These are phyloP conservation scores for Perkinsus marinus DNA, from an alignment of 169 alveolate species.

Conservation along the genomic window DNA sequence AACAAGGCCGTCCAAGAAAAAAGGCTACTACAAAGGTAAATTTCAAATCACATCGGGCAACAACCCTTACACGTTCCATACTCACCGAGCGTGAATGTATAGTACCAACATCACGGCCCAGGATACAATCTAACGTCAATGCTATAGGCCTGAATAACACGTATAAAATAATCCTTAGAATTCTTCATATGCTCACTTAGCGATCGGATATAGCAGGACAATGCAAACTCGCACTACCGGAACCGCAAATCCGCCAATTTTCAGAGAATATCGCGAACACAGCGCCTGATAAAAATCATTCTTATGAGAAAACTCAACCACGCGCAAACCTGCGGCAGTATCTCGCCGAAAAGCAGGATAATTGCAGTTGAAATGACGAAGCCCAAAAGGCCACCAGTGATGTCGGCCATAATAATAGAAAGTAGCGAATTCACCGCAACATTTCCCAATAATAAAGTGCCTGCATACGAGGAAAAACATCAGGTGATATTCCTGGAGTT, in stretches of 20 bases:
- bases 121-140: conserved; percentile 33
- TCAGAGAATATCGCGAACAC: conserved; percentile 35
- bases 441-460: conserved; percentile 39
- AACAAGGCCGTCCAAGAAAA: too few relatives aligned
- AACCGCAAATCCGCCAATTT: conserved; percentile 23
- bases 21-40: too few relatives aligned
- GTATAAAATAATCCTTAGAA: not conserved
- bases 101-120: conserved; percentile 46
- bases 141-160: not conserved
- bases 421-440: conserved; percentile 35
- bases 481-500: too few relatives aligned
- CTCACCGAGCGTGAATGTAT: conserved; percentile 10
- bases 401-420: conserved; percentile 36
- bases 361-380: conserved; percentile 21
- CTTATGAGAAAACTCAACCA: not conserved
- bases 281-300: conserved; percentile 4
- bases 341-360: conserved; percentile 39
- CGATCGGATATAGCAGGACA: conserved; percentile 27
- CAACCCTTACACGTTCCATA: not conserved
- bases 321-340: conserved; percentile 21
- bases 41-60: too few relatives aligned
- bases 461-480: not conserved
- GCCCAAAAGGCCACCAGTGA: conserved; percentile 29
- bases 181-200: conserved; percentile 36
- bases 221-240: conserved; percentile 26